Base-by-base conservation (phyloP, 768 basidiomycete species). In the Galerina sulciceps region DNA sequence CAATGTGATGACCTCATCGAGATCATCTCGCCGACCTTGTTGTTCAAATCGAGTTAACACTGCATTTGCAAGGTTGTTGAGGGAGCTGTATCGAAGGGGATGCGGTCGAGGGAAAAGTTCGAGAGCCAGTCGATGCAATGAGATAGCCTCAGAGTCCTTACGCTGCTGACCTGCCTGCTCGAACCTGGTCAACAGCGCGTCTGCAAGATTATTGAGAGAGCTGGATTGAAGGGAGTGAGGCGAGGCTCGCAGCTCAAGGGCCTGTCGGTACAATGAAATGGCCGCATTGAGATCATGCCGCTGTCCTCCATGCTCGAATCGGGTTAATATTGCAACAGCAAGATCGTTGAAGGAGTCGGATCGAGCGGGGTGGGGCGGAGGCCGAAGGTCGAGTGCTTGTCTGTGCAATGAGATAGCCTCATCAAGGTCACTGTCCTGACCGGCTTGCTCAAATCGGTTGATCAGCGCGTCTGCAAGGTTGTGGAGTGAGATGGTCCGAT, bases 1-100 rank as follows among this genome's bases (percentile, higher is more conserved):
- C 38, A 60, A 34, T 3, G 40, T 14, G 36, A 55, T 60, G 2
- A 47, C 59, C 38, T 60, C n/a, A n/a, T n/a, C n/a, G n/a, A n/a
- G n/a, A n/a, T n/a, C n/a, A n/a, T n/a, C n/a, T n/a, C n/a, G n/a
- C n/a, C n/a, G n/a, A n/a, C n/a, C n/a, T n/a, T n/a, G n/a, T n/a
- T n/a, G n/a, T n/a, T n/a, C n/a, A n/a, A n/a, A n/a, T n/a, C n/a
- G n/a, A n/a, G n/a, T n/a, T n/a, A n/a, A n/a, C n/a, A n/a, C n/a
- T n/a, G n/a, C n/a, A n/a, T n/a, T n/a, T n/a, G n/a, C n/a, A n/a
- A n/a, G n/a, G n/a, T n/a, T n/a, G n/a, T n/a, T n/a, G n/a, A n/a
- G n/a, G n/a, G n/a, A n/a, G n/a, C n/a, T n/a, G n/a, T n/a, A n/a
- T n/a, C n/a, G n/a, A n/a, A n/a, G n/a, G n/a, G n/a, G n/a, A n/a